Base-by-base conservation (phyloP, 2,329 filamentous ascomycete genomes). In the Hypoxylon sp. region DNA sequence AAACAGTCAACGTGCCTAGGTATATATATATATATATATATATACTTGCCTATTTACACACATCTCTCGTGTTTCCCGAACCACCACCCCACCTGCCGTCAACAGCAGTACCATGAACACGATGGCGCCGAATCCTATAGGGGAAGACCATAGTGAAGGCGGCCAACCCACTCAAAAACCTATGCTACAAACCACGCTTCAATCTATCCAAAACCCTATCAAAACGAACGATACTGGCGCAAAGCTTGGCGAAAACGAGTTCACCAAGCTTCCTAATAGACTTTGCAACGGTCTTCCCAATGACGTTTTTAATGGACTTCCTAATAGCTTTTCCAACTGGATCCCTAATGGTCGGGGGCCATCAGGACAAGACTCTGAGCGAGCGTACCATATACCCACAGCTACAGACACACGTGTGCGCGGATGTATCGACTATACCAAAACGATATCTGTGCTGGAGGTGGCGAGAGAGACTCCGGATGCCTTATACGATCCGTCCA, bases 401-500 rank as follows among this genome's bases (percentile, higher is more conserved):
- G 22, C 24, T 11, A 33, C 10, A 33, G 14, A 3, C 24, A 17
- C 14, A 13, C 11, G 11, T 8, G 10, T 24, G 22, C 2, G 6
- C 51, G 31, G 29, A 11, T 10, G n/a, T 31, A 3, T 22, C 26
- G 26, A 57, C 59, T 83, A 82, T 60, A 33, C 64, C 5, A 3
- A 6, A 10, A 87, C 94, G 62, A 84, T 88, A 68, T 86, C 90
- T 78, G 92, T 92, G 24, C 85, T 97, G 60, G 90, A 94, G 75
- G 87, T 92, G 66, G 93, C 92, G 13, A 88, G 93, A 69, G 92
- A 94, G 78, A 91, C 86, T 76, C 87, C 91, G 66, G 89, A 91
- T 67, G 91, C 89, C 63, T 83, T 84, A 14, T 82, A 88, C 58
- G 89, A 94, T 75, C 84, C 88, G 6, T 83, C 83, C 58, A 86